These are phyloP conservation scores for Acanthamoeba healyi DNA, from an alignment of 208 protist genomes.

Conservation along the genomic window DNA sequence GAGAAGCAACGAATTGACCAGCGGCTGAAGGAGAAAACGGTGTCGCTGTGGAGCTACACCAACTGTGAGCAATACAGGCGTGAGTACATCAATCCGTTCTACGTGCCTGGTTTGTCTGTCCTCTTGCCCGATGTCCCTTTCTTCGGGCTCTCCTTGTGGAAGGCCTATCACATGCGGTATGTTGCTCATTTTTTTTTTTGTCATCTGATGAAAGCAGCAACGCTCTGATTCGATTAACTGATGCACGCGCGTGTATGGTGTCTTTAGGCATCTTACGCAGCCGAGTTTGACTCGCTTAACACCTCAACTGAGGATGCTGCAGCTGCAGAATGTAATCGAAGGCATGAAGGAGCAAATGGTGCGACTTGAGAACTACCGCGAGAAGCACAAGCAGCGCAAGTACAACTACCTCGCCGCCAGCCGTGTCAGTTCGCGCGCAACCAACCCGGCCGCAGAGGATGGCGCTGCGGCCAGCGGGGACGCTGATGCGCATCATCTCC, in stretches of 20 bases:
- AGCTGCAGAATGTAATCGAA: constrained; percentile 9
- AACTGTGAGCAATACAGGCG: background rate
- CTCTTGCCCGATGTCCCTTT: constrained; percentile 30
- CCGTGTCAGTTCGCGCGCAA: background rate
- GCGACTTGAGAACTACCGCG: constrained; percentile 33
- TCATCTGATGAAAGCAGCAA: no score
- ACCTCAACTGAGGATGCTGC: background rate
- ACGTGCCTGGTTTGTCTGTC: constrained; percentile 7
- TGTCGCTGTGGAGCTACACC: constrained; percentile 61
- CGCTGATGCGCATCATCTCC: background rate
- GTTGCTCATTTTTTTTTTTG: background rate
- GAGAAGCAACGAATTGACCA: background rate
- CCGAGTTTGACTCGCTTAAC: background rate
- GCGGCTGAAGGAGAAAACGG: background rate
- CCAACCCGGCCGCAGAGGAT: background rate
- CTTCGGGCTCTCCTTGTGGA: background rate
- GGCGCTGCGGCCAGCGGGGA: background rate
- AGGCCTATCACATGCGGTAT: constrained; percentile 23
- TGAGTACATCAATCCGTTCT: constrained; percentile 23
- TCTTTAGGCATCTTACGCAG: background rate
- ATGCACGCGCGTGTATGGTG: no score
- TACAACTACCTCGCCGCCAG: background rate
- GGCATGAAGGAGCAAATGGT: constrained; percentile 39
- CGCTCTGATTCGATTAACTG: no score
- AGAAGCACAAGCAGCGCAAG: constrained; percentile 7